phyloP scores from a whole-genome alignment of 768 basidiomycete genomes.

The Wakefieldia striispora region DNA sequence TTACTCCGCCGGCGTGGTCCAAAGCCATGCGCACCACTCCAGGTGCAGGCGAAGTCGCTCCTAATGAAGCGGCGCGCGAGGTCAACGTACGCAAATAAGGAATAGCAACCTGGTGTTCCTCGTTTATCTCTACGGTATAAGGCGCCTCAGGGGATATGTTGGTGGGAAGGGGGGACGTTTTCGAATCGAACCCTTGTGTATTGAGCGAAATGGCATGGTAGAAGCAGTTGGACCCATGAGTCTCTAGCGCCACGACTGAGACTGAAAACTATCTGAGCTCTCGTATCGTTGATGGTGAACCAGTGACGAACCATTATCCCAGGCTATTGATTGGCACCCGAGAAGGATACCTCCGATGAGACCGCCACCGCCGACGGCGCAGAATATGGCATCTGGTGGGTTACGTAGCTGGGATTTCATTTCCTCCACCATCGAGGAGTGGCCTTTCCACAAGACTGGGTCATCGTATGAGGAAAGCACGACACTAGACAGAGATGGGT shows the following conservation, averaged over 20 bases:
- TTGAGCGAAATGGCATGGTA: slow-evolving; percentile 69
- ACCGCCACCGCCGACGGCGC: slow-evolving; percentile 76
- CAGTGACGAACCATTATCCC: slow-evolving; percentile 60
- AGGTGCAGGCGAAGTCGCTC: slow-evolving; percentile 63
- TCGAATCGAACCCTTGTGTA: slow-evolving; percentile 30
- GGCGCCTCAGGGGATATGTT: slow-evolving; percentile 26
- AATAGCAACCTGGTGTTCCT: slow-evolving; percentile 46
- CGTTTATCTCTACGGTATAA: slow-evolving; percentile 42
- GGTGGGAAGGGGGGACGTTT: slow-evolving; percentile 34
- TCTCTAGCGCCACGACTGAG: slow-evolving; percentile 65
- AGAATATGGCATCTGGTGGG: slow-evolving; percentile 71
- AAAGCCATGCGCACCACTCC: slow-evolving; percentile 66
- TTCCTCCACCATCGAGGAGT: slow-evolving; percentile 71
- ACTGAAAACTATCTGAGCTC: slow-evolving; percentile 38
- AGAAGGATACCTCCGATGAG: slow-evolving; percentile 66
- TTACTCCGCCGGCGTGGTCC: slow-evolving; percentile 53
- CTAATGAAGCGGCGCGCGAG: slow-evolving; percentile 69
- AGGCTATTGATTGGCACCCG: slow-evolving; percentile 62
- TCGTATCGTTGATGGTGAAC: neutral
- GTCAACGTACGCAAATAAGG: slow-evolving; percentile 57
- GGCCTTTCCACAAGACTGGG: slow-evolving; percentile 69
- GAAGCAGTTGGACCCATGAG: slow-evolving; percentile 72
- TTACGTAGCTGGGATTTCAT: slow-evolving; percentile 50
- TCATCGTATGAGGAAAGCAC: slow-evolving; percentile 74
- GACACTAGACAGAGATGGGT: slow-evolving; percentile 39